phyloP scores from a whole-genome alignment of 345 rosid genomes.

The Linum usitatissimum region DNA sequence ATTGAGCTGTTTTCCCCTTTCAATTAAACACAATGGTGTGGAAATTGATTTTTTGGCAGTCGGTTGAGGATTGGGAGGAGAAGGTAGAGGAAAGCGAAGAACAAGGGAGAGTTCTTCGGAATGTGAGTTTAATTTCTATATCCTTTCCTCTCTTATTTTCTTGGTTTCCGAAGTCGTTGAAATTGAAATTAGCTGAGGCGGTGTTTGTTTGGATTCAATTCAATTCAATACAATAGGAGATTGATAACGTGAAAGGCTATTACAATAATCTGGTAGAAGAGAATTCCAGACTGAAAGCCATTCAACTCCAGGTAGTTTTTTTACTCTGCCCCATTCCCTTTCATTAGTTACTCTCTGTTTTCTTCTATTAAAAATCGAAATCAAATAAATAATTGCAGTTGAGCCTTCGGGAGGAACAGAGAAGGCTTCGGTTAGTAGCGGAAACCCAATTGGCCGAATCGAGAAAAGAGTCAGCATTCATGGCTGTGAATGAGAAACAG shows the following conservation, averaged over 20 bases:
- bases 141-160: background rate
- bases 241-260: background rate
- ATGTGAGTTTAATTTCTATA: background rate
- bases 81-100: background rate
- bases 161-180: background rate
- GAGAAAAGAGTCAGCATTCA: background rate
- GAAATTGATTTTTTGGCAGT: background rate
- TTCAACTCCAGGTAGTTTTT: background rate
- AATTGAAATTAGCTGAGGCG: background rate
- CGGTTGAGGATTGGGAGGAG: background rate
- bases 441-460: background rate
- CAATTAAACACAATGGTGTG: background rate
- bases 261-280: background rate
- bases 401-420: background rate
- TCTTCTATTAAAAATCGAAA: background rate
- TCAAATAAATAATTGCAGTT: background rate
- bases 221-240: background rate
- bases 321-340: background rate
- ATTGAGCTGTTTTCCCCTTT: background rate
- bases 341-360: background rate
- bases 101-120: background rate
- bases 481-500: background rate
- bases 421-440: background rate
- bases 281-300: background rate
- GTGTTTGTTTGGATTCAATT: background rate